Evolutionary conservation across 306 rosid genomes (phyloP).

Genomic region (Crotalaria pallida): DNA sequence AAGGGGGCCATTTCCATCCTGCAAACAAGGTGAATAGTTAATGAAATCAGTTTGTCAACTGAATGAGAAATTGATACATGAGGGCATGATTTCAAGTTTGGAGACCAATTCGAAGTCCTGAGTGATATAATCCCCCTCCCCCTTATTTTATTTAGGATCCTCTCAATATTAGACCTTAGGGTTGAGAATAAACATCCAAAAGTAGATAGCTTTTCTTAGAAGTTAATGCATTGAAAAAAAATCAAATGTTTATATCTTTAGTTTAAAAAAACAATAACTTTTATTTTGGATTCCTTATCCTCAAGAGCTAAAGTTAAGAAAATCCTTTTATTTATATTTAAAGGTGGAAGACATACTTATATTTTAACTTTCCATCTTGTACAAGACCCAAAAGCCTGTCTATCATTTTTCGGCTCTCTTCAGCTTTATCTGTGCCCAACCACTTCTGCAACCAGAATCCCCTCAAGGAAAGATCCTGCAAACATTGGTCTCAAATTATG

Average conservation of each 20-base stretch:
- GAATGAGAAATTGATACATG: neutral
- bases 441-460: conserved; percentile 94
- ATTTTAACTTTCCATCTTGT: conserved; percentile 66
- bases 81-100: neutral
- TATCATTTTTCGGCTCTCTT: conserved; percentile 65
- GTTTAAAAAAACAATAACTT: too few species aligned
- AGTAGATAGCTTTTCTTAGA: too few species aligned
- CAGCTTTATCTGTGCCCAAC: conserved; percentile 60
- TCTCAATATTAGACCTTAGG: too few species aligned
- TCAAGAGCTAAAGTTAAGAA: too few species aligned
- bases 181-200: too few species aligned
- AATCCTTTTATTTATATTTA: too few species aligned
- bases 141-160: too few species aligned
- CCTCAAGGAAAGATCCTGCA: conserved; percentile 82
- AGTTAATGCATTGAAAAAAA: too few species aligned
- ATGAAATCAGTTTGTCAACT: conserved; percentile 3
- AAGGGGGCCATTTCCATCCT: conserved; percentile 88
- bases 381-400: conserved; percentile 72
- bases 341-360: conserved; percentile 48
- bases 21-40: conserved; percentile 9
- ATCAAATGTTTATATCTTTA: too few species aligned
- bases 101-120: neutral
- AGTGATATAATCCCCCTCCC: neutral
- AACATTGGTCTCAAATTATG: neutral
- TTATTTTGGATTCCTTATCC: too few species aligned